Evolutionary conservation across 2,329 filamentous ascomycete genomes (phyloP), one percentile per base, ranked within the genome.

Genomic region (Neofusicoccum parvum): DNA sequence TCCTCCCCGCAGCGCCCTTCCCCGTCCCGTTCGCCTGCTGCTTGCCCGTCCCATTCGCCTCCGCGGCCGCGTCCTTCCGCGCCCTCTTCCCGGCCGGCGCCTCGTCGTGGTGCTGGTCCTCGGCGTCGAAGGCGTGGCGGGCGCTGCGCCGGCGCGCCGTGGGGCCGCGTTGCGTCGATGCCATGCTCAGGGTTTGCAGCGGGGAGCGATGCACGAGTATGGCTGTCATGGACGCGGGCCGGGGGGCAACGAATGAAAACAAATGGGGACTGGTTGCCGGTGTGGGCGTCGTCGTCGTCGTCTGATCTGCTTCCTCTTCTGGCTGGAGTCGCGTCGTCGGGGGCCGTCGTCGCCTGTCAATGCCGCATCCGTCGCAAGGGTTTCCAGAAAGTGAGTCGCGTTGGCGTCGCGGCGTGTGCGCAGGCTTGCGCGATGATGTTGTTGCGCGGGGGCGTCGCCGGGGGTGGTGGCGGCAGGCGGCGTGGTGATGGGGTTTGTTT

Each of bases 111-210:
- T 56, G 49, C 14, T 54, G 50, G n/a, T 54, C 64, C 48, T 66
- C 64, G 5, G 72, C 75, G 48, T 79, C 78, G 7, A 80, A 80
- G 51, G 80, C 79, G 58, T 77, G 75, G 62, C 80, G 77, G 69
- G 78, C 80, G 70, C 81, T 83, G 70, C 79, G 75, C 71, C 82
- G 75, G 75, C 81, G 80, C 73, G 77, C 76, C 50, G 73, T 77
- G 15, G 50, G 53, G 36, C 73, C 70, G 66, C 76, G 74, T 62
- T 81, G 81, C 70, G 78, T 75, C 67, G 80, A 80, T 69, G 79
- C 76, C 82, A 83, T 84, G 68, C 76, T 78, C 69, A 83, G 77
- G 37, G 75, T 71, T 76, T 81, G 77, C 67, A 83, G 73, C 66
- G 82, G 82, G 65, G 75, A 73, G 68, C 78, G 76, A 69, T 75